These are phyloP conservation scores for Phytophthora gonapodyides DNA, from an alignment of 352 stramenopile genomes.

Conservation along the genomic window DNA sequence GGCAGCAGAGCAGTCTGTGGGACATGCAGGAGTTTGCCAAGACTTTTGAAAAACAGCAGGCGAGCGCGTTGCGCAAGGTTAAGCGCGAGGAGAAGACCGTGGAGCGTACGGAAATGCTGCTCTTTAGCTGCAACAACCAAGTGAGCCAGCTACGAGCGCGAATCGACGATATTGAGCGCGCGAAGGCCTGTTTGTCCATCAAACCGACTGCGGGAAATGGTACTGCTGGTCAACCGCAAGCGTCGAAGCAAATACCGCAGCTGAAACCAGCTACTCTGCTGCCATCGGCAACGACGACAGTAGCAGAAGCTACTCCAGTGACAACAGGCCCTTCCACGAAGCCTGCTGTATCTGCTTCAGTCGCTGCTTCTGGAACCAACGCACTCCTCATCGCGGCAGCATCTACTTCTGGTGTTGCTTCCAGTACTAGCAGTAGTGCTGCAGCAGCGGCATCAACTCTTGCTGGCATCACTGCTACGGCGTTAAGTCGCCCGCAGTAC, in stretches of 20 bases:
- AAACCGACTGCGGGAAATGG: conserved; percentile 28
- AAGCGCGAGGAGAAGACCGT: conserved; percentile 88
- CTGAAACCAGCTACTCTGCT: conserved; percentile 15
- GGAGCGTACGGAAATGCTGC: conserved; percentile 74
- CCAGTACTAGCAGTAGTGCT: conserved; percentile 13
- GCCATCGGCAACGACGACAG: conserved; percentile 3
- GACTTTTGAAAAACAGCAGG: conserved; percentile 80
- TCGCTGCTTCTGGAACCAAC: conserved; percentile 20
- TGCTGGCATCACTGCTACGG: conserved; percentile 40
- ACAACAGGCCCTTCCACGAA: conserved; percentile 7
- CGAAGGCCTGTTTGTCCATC: conserved; percentile 59
- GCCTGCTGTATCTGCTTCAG: not conserved
- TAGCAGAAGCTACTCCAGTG: conserved; percentile 12
- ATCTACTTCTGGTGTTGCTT: conserved; percentile 15
- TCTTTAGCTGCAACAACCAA: conserved; percentile 83
- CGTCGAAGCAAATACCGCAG: conserved; percentile 8
- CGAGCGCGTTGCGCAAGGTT: conserved; percentile 70
- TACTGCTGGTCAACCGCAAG: conserved; percentile 17
- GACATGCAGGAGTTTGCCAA: conserved; percentile 85
- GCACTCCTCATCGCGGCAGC: conserved; percentile 24
- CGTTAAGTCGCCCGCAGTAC: conserved; percentile 54
- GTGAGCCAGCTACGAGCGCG: conserved; percentile 72
- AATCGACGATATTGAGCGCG: conserved; percentile 78
- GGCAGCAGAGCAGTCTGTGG: conserved; percentile 78
- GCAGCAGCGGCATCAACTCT: conserved; percentile 23